Evolutionary conservation across 768 basidiomycete species (phyloP).

Genomic region (Leccinum subgranulosum): DNA sequence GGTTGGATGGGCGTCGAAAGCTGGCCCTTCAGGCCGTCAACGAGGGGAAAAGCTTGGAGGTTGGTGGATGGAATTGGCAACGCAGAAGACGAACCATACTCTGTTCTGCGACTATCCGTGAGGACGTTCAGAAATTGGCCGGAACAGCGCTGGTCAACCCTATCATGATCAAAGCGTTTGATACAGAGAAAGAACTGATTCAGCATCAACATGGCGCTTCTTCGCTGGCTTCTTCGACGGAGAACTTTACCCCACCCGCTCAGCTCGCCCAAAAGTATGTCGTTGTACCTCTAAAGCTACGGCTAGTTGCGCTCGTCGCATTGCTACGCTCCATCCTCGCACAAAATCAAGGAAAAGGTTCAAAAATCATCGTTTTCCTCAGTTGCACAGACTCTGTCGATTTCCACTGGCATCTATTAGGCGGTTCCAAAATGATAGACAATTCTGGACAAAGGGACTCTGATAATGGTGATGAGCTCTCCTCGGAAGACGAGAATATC

Average conservation of each 20-base stretch:
- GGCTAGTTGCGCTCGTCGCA: conserved; percentile 88
- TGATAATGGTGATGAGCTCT: conserved; percentile 22
- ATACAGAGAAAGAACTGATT: conserved; percentile 36
- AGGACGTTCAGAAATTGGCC: conserved; percentile 92
- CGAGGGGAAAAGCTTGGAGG: conserved; percentile 66
- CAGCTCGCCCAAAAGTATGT: conserved; percentile 92
- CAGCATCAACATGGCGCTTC: conserved; percentile 14
- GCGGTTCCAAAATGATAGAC: conserved; percentile 63
- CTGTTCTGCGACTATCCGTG: conserved; percentile 95
- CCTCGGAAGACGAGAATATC: conserved; percentile 23
- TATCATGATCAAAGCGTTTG: conserved; percentile 76
- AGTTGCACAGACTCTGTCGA: conserved; percentile 98
- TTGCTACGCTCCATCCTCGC: conserved; percentile 78
- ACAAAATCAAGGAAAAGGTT: conserved; percentile 50
- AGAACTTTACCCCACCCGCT: conserved; percentile 88
- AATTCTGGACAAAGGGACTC: conserved; percentile 24
- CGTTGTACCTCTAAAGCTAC: conserved; percentile 86
- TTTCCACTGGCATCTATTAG: conserved; percentile 88
- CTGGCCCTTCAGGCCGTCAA: conserved; percentile 65
- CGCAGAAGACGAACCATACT: conserved; percentile 78
- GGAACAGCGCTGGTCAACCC: conserved; percentile 78
- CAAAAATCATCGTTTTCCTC: conserved; percentile 90
- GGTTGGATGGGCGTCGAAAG: conserved; percentile 77
- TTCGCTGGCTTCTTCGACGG: conserved; percentile 26
- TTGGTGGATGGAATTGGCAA: conserved; percentile 85